These are phyloP conservation scores for Magnaporthiopsis rhizophila DNA, from an alignment of 2,329 filamentous ascomycete species.

Conservation along the genomic window DNA sequence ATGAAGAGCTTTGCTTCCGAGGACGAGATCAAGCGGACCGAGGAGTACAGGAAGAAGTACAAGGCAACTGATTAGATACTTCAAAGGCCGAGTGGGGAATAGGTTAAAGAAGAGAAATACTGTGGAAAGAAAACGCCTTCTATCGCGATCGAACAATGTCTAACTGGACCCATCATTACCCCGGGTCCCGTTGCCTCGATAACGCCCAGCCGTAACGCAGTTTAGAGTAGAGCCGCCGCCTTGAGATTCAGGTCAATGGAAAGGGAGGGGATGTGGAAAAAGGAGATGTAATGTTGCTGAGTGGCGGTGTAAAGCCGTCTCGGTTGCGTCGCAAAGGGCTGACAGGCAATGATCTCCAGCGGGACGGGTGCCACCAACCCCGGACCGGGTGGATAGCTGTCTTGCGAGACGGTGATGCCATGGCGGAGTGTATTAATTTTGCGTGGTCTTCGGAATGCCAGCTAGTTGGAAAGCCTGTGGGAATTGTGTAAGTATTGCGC, in stretches of 20 bases:
- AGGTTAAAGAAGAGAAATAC: not conserved
- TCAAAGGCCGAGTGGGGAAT: not conserved
- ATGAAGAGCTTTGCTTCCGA: constrained; percentile 54
- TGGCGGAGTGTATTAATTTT: not conserved
- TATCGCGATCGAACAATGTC: not conserved
- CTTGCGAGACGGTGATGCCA: too few relatives aligned
- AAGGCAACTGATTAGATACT: constrained; percentile 41
- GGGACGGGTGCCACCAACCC: too few relatives aligned
- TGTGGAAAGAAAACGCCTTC: not conserved
- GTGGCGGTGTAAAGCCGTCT: too few relatives aligned
- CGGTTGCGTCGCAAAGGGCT: not conserved
- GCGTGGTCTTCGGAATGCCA: not conserved
- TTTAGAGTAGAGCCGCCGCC: not conserved
- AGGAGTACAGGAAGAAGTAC: constrained; percentile 65
- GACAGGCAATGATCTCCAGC: not conserved
- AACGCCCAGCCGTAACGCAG: not conserved
- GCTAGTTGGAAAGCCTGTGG: not conserved
- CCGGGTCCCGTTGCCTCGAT: not conserved
- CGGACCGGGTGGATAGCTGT: too few relatives aligned
- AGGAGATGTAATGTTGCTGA: not conserved
- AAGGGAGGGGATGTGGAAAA: not conserved
- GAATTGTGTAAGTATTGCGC: not conserved
- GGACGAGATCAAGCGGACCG: constrained; percentile 57
- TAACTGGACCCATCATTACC: not conserved
- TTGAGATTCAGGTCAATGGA: not conserved